Evolutionary conservation across 2,329 filamentous ascomycete species (phyloP).

Genomic region (Neofusicoccum sp.): DNA sequence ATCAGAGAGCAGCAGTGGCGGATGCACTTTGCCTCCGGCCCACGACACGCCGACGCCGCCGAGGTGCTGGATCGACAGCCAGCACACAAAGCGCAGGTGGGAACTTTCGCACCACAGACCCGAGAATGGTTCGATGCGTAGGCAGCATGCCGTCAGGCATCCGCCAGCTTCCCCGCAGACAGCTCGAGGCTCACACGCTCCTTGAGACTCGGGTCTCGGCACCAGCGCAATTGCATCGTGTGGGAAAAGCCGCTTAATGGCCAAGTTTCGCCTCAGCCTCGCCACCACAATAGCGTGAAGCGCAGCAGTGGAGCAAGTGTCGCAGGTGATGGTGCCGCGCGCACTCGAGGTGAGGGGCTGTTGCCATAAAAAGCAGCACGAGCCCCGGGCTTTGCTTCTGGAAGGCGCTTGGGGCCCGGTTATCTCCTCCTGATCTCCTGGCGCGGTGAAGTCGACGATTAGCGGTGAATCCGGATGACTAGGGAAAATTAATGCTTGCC

Average conservation of each 20-base stretch:
- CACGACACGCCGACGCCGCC: background rate
- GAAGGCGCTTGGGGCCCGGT: constrained; percentile 4
- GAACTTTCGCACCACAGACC: constrained; percentile 14
- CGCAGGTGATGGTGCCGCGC: background rate
- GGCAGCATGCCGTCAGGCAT: background rate
- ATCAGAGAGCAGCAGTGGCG: background rate
- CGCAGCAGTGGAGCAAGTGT: constrained; percentile 11
- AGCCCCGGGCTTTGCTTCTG: background rate
- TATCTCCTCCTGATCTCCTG: constrained; percentile 14
- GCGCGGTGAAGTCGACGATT: constrained; percentile 12
- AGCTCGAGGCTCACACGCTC: background rate
- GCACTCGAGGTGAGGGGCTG: constrained; percentile 5
- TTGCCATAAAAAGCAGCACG: background rate
- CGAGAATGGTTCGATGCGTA: background rate
- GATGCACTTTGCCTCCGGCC: background rate
- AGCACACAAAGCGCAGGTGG: constrained; percentile 10
- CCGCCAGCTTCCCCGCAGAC: constrained; percentile 6
- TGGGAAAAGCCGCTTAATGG: background rate
- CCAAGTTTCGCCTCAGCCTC: constrained; percentile 3
- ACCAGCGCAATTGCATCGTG: background rate
- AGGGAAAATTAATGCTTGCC: background rate
- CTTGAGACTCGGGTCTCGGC: background rate
- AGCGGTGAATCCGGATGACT: constrained; percentile 7
- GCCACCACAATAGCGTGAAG: background rate
- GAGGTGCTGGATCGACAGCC: background rate